Base-by-base conservation (phyloP, 306 rosid genomes). In the Ziziphus jujuba region DNA sequence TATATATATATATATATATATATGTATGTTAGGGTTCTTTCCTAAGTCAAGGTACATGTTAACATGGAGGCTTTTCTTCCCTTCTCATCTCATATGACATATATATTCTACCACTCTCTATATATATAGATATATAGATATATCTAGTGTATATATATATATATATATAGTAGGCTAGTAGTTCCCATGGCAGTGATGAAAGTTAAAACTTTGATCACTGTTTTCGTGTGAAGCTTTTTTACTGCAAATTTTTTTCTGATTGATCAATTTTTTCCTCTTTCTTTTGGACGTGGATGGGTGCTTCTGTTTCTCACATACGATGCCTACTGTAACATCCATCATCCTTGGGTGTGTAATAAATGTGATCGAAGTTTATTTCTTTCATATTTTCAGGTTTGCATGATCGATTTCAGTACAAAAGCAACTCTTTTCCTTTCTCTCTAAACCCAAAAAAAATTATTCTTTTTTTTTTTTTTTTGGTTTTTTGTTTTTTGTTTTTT, bases 221-320 rank as follows among this genome's bases (percentile, higher is more conserved):
- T 56, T 44, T 2, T 65, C 72, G 22, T 74, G 61, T 59, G 21
- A 48, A 44, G 55, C 56, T 75, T 43, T 69, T 70, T 78, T 52
- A 67, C 70, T 77, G 71, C 70, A 75, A 63, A n/a, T n/a, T 76
- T 61, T 22, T 31, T 47, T 61, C 62, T 24, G 36, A 53, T 59
- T 52, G 63, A 71, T 71, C 45, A 63, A 55, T 77, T 43, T 63
- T 47, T 63, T 48, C 65, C 59, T 67, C 36, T 21, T n/a, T 47
- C 20, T 21, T 2, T 50, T n/a, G 17, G 33, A 6, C n/a, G 55
- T 71, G 62, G 80, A 61, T 81, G 86, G 79, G 69, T 70, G 57
- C 72, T 67, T 74, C 81, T 79, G 77, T 79, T 77, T 59, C 75
- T 65, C 77, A 75, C 63, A 76, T 76, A 76, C 74, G 71, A 66